Conservation (phyloP, 495 filamentous ascomycete species). For the Rhypophila decipiens region DNA sequence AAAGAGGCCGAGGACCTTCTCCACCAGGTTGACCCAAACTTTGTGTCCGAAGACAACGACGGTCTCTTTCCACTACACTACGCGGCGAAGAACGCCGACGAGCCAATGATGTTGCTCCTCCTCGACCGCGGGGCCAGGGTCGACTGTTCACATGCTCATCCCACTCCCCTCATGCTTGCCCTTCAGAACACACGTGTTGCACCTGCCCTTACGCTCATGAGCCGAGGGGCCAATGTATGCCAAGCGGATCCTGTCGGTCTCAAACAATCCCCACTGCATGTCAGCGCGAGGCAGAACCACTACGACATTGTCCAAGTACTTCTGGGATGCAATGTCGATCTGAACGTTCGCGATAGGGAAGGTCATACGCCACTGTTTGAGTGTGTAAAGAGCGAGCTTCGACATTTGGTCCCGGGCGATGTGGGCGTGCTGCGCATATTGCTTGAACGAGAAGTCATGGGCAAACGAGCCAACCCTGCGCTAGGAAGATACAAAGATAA, state of each 20-base stretch:
- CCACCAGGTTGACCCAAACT: slow-evolving; percentile 4
- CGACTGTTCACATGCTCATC: not conserved
- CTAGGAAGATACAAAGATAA: not conserved
- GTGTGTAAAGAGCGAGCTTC: slow-evolving; percentile 4
- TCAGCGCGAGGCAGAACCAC: slow-evolving; percentile 4
- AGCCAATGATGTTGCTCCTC: slow-evolving; percentile 6
- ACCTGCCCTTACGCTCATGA: slow-evolving; percentile 1
- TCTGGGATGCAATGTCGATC: slow-evolving; percentile 5
- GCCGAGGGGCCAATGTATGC: slow-evolving; percentile 3
- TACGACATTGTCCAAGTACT: slow-evolving; percentile 4
- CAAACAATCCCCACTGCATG: slow-evolving; percentile 6
- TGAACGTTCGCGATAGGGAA: not conserved
- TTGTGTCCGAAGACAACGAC: not conserved
- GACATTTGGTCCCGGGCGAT: slow-evolving; percentile 5
- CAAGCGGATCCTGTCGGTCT: not conserved
- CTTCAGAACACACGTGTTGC: slow-evolving; percentile 1
- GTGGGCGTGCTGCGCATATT: slow-evolving; percentile 1
- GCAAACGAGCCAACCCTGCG: not conserved
- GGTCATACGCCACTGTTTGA: slow-evolving; percentile 8
- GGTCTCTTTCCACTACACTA: slow-evolving; percentile 5
- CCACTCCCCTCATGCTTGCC: slow-evolving; percentile 6
- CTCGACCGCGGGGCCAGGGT: slow-evolving; percentile 5
- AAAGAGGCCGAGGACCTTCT: not conserved
- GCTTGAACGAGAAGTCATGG: not conserved
- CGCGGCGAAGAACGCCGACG: slow-evolving; percentile 3